Evolutionary conservation across 2,329 filamentous ascomycete species (phyloP).

Genomic region (Arthrobotrys entomopaga): DNA sequence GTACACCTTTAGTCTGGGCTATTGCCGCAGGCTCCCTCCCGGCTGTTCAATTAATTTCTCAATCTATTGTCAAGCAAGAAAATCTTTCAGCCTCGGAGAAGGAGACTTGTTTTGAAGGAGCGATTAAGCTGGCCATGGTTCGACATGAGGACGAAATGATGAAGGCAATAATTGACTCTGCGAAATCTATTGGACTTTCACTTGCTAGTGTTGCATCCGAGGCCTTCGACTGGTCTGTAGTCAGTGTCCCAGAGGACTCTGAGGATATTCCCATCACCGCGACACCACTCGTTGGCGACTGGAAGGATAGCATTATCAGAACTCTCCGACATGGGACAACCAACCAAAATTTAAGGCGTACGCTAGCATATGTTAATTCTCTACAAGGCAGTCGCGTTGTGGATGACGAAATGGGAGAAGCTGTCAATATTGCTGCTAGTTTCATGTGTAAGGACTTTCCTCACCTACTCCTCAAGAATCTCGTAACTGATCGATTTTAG

Average conservation of each 20-base stretch:
- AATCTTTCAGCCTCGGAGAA: constrained; percentile 10
- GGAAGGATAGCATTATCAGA: constrained; percentile 32
- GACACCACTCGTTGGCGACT: constrained; percentile 34
- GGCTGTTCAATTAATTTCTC: constrained; percentile 20
- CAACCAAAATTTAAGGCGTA: constrained; percentile 26
- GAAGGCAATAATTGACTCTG: constrained; percentile 37
- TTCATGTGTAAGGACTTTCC: constrained; percentile 30
- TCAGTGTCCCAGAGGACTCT: constrained; percentile 36
- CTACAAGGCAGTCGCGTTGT: constrained; percentile 27
- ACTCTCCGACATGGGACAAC: constrained; percentile 24
- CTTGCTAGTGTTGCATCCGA: constrained; percentile 40
- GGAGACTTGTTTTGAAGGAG: constrained; percentile 33
- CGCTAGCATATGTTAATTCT: constrained; percentile 25
- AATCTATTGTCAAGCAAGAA: constrained; percentile 18
- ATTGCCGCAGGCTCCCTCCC: constrained; percentile 24
- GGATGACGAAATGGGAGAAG: constrained; percentile 6
- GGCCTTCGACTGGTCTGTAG: constrained; percentile 45
- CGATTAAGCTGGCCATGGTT: constrained; percentile 40
- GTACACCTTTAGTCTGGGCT: constrained; percentile 35
- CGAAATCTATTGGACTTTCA: constrained; percentile 23
- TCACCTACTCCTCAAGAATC: not conserved
- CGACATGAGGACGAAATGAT: constrained; percentile 45
- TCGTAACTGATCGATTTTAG: constrained; percentile 11
- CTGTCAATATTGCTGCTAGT: constrained; percentile 13
- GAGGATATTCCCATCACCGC: constrained; percentile 40